These are phyloP conservation scores for Fusarium brevicatenulatum DNA, from an alignment of 2,329 filamentous ascomycete genomes.

Conservation along the genomic window DNA sequence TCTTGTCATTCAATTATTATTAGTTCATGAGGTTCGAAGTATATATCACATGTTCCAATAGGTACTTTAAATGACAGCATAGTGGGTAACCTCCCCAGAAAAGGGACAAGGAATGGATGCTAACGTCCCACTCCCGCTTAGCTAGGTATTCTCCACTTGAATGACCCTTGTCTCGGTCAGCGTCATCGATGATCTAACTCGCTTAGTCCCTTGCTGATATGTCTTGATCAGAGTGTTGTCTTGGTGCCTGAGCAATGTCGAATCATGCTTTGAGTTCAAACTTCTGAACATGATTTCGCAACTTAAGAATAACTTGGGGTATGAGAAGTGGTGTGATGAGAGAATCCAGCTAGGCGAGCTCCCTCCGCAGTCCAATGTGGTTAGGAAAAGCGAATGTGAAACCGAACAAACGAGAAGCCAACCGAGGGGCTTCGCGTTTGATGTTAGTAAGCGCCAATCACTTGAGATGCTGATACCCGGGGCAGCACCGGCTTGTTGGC, in stretches of 20 bases:
- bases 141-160: slow-evolving; percentile 14
- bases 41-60: slow-evolving; percentile 20
- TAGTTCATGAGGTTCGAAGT: slow-evolving; percentile 3
- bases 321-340: neutral
- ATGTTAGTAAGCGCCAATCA: neutral
- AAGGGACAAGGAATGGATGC: slow-evolving; percentile 29
- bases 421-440: neutral
- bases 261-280: neutral
- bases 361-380: neutral
- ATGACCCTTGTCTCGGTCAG: slow-evolving; percentile 30
- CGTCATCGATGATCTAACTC: slow-evolving; percentile 39
- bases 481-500: neutral
- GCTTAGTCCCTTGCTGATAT: slow-evolving; percentile 17
- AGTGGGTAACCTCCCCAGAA: slow-evolving; percentile 32
- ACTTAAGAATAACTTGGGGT: neutral
- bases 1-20: neutral
- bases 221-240: slow-evolving; percentile 7
- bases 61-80: slow-evolving; percentile 28
- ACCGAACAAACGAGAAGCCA: neutral
- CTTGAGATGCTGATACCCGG: neutral
- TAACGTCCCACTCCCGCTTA: slow-evolving; percentile 33
- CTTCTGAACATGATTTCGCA: neutral
- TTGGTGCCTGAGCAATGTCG: neutral
- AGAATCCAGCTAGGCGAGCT: neutral
- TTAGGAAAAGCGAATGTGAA: slow-evolving; percentile 3